These are phyloP conservation scores for Fusarium sp. DNA, from an alignment of 2,329 filamentous ascomycete species.

Conservation along the genomic window DNA sequence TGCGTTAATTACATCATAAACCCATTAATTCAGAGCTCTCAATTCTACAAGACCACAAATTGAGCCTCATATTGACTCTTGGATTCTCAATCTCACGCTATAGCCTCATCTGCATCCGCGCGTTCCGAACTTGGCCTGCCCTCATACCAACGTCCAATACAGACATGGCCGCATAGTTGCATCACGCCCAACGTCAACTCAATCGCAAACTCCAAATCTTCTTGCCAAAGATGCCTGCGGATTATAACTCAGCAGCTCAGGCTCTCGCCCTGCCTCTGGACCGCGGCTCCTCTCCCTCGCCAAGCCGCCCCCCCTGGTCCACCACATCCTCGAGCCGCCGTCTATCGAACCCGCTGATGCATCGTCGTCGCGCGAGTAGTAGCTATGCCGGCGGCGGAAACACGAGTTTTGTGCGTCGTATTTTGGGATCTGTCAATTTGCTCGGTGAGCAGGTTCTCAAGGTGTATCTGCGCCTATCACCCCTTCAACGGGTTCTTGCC, in stretches of 20 bases:
- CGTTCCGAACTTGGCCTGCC: conserved; percentile 33
- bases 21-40: background rate
- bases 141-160: conserved; percentile 11
- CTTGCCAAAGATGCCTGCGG: conserved; percentile 61
- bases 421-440: conserved; percentile 55
- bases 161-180: conserved; percentile 38
- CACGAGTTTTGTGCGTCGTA: conserved; percentile 53
- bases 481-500: conserved; percentile 72
- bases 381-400: conserved; percentile 11
- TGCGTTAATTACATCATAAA: background rate
- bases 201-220: background rate
- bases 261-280: conserved; percentile 61
- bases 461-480: conserved; percentile 68
- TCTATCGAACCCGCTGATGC: conserved; percentile 58
- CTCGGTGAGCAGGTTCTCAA: conserved; percentile 60
- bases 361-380: conserved; percentile 43
- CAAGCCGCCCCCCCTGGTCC: conserved; percentile 49
- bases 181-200: conserved; percentile 3
- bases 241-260: conserved; percentile 65
- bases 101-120: conserved; percentile 33
- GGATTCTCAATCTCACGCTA: conserved; percentile 11
- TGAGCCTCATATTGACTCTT: background rate
- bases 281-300: conserved; percentile 50
- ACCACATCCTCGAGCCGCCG: conserved; percentile 50
- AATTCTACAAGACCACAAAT: background rate